Conservation (phyloP, 1,284 basidiomycete species). For the Ceratobasidium sp. region DNA sequence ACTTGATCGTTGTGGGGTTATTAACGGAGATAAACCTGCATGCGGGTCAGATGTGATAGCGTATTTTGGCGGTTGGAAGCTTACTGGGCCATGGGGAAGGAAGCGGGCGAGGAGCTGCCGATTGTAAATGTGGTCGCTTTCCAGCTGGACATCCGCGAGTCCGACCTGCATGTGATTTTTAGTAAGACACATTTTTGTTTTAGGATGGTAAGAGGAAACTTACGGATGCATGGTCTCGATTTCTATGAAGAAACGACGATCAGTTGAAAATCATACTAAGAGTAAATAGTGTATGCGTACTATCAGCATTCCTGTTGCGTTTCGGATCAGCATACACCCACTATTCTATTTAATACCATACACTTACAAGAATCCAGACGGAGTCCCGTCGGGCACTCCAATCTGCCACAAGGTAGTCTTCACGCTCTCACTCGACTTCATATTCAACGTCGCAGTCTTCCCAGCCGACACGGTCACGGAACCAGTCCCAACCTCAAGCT, state of each 20-base stretch:
- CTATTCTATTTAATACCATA: too few species aligned
- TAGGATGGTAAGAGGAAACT: neutral
- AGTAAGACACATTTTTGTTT: too few species aligned
- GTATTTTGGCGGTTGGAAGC: neutral
- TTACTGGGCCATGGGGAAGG: conserved; percentile 55
- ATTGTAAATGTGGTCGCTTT: conserved; percentile 52
- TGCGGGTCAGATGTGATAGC: neutral
- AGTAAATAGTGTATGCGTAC: neutral
- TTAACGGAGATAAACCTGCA: conserved; percentile 52
- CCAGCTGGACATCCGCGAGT: neutral
- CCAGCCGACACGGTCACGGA: conserved; percentile 59
- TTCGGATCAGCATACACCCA: neutral
- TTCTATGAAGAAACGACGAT: neutral
- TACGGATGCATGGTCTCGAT: conserved; percentile 34
- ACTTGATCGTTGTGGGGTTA: conserved; percentile 43
- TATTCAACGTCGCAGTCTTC: conserved; percentile 51
- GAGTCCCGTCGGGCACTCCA: conserved; percentile 61
- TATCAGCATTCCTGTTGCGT: conserved; percentile 56
- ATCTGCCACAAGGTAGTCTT: conserved; percentile 60
- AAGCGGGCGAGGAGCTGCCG: conserved; percentile 47
- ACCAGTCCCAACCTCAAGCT: conserved; percentile 59
- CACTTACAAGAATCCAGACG: conserved; percentile 57
- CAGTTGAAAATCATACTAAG: neutral
- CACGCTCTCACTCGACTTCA: conserved; percentile 53
- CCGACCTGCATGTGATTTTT: neutral